Evolutionary conservation across 2,329 filamentous ascomycete species (phyloP).

Genomic region (Thielaviopsis musarum): DNA sequence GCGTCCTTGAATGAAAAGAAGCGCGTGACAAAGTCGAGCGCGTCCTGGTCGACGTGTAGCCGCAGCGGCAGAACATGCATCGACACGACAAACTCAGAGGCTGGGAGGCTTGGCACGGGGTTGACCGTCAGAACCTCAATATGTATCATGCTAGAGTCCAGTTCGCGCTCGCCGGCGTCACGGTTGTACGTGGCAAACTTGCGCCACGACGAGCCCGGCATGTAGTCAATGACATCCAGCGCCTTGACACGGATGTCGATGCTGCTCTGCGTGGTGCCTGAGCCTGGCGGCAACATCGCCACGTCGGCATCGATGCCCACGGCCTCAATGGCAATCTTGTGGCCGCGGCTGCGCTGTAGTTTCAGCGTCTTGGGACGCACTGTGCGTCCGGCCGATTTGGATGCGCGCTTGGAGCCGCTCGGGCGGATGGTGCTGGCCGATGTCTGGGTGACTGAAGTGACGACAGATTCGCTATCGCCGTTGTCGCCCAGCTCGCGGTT

Average conservation of each 20-base stretch:
- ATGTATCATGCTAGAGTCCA: conserved; percentile 77
- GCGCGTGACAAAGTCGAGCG: conserved; percentile 86
- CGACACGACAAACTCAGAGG: conserved; percentile 75
- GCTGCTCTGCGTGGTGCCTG: conserved; percentile 72
- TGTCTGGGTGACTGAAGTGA: conserved; percentile 48
- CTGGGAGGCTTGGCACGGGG: conserved; percentile 67
- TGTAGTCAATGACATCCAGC: conserved; percentile 82
- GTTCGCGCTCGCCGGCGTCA: conserved; percentile 72
- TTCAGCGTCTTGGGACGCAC: conserved; percentile 43
- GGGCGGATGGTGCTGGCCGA: conserved; percentile 39
- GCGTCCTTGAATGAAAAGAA: conserved; percentile 96
- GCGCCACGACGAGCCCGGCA: conserved; percentile 92
- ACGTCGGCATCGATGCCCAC: conserved; percentile 71
- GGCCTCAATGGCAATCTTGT: conserved; percentile 92
- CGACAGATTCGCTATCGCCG: conserved; percentile 77
- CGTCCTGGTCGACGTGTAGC: conserved; percentile 92
- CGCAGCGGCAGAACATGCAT: conserved; percentile 67
- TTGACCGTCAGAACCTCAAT: conserved; percentile 77
- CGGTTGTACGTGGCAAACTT: conserved; percentile 93
- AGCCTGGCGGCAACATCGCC: conserved; percentile 57
- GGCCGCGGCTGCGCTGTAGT: conserved; percentile 68
- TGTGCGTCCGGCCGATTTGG: conserved; percentile 29
- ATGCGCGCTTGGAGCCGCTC: conserved; percentile 29
- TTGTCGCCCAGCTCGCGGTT: conserved; percentile 78
- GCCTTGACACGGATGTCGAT: conserved; percentile 69